These are phyloP conservation scores for Ophiostoma ips DNA, from an alignment of 2,329 filamentous ascomycete species.

Conservation along the genomic window DNA sequence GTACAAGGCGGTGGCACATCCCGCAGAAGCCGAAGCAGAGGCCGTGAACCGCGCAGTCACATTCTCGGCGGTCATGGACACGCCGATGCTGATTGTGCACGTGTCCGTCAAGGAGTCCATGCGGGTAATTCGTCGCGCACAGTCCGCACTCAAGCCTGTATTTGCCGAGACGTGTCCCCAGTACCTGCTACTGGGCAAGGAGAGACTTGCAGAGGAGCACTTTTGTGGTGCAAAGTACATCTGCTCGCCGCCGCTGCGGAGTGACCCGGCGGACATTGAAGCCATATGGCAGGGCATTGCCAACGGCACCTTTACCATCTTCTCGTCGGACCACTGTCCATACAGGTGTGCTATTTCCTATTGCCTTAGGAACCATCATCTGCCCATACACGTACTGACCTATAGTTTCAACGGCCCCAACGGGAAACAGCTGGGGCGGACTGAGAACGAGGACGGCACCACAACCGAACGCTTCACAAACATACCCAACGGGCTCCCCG, in stretches of 20 bases:
- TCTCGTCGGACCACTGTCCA: conserved; percentile 34
- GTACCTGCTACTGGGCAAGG: conserved; percentile 38
- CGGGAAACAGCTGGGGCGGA: not conserved
- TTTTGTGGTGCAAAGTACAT: conserved; percentile 35
- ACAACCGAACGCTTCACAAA: conserved; percentile 30
- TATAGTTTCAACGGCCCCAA: not conserved
- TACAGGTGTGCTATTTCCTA: conserved; percentile 27
- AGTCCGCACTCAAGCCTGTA: conserved; percentile 34
- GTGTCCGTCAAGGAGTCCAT: conserved; percentile 33
- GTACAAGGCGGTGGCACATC: conserved; percentile 31
- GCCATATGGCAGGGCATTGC: conserved; percentile 35
- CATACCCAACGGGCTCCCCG: conserved; percentile 43
- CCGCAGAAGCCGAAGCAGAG: conserved; percentile 31
- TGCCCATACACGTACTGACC: not conserved
- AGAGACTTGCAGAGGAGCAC: conserved; percentile 11
- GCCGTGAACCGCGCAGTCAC: conserved; percentile 34
- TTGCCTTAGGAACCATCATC: conserved; percentile 7
- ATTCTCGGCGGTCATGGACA: conserved; percentile 30
- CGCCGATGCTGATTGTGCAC: conserved; percentile 38
- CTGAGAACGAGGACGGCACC: not conserved
- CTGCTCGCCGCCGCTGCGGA: conserved; percentile 36
- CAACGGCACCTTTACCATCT: conserved; percentile 40
- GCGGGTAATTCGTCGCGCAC: conserved; percentile 34
- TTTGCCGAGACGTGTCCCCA: conserved; percentile 45
- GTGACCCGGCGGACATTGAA: conserved; percentile 28